Evolutionary conservation across 352 stramenopile species (phyloP), one percentile per base, ranked within the genome.

Genomic region (Phytopythium cucurbitacearum): DNA sequence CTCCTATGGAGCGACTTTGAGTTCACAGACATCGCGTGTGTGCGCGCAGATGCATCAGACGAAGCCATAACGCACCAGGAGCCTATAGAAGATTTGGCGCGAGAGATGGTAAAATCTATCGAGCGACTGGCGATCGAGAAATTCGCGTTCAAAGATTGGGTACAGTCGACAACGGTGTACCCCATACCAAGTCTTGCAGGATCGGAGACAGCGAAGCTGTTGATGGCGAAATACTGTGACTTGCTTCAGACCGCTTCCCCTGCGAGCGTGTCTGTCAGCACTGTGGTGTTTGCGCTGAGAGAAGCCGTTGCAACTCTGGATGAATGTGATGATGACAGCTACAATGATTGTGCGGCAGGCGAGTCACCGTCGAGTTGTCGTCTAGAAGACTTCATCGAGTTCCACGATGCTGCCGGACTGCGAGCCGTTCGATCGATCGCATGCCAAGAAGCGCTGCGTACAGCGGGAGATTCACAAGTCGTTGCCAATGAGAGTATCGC

Each of bases 1-100:
- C 51, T 91, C 28, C 70, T 86, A 61, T 89, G 81, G 81, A 89
- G 67, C n/a, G 81, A 89, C 58, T 89, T 91, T 53, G 62, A 71
- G n/a, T 87, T 89, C 52, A 67, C 75, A 0, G 67, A 80, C 32
- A 34, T 91, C 15, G 21, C 50, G 34, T 81, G 71, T 46, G 62
- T 57, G 7, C 44, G 50, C 37, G 47, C 51, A 5, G 53, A 65
- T 32, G 12, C 21, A 35, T 11, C 50, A 15, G 10, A 61, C 32
- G 9, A 66, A 74, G 13, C 33, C 42, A 1, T 67, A 62, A 57
- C 34, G 7, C 62, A 75, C 9, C 32, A 33, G 39, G 77, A 62
- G 35, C 49, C 46, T 1, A 1, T 60, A 0, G 59, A 47, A 0
- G 72, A 80, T 0, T 51, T 91, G 21, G 46, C 68, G 4, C 55